Evolutionary conservation across 257 asterid species (phyloP).

Genomic region (Cynanchum wilfordii): DNA sequence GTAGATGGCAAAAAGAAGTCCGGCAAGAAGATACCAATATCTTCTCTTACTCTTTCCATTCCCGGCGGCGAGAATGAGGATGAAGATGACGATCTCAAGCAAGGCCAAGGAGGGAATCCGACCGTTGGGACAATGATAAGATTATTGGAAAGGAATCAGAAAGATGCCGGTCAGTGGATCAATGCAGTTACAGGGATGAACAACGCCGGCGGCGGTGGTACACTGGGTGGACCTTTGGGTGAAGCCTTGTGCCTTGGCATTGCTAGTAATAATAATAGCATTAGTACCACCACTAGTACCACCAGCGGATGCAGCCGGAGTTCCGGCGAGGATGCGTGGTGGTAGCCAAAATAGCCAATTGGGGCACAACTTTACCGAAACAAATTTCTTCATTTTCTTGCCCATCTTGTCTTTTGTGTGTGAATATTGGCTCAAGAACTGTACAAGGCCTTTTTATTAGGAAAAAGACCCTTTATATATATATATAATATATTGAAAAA

Average conservation of each 20-base stretch:
- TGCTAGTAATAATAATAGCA: slow-evolving; percentile 12
- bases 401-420: not conserved
- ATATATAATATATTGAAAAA: too few species aligned
- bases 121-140: slow-evolving; percentile 22
- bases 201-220: not conserved
- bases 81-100: slow-evolving; percentile 24
- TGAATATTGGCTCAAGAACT: not conserved
- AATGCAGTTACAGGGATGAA: slow-evolving; percentile 36
- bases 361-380: slow-evolving; percentile 17
- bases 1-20: slow-evolving; percentile 16
- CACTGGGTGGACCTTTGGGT: slow-evolving; percentile 71
- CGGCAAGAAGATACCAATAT: slow-evolving; percentile 28
- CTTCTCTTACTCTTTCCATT: slow-evolving; percentile 50
- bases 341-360: slow-evolving; percentile 24
- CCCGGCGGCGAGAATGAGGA: slow-evolving; percentile 29
- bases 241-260: slow-evolving; percentile 65
- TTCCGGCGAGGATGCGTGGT: slow-evolving; percentile 39
- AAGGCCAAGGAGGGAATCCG: slow-evolving; percentile 12
- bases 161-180: slow-evolving; percentile 22
- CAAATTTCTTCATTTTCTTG: not conserved
- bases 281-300: slow-evolving; percentile 15
- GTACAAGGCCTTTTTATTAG: too few species aligned
- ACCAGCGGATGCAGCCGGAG: slow-evolving; percentile 49
- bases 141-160: slow-evolving; percentile 17
- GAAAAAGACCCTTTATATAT: too few species aligned